Evolutionary conservation across 129 eudicot species (phyloP).

Genomic region (Arctium minus): DNA sequence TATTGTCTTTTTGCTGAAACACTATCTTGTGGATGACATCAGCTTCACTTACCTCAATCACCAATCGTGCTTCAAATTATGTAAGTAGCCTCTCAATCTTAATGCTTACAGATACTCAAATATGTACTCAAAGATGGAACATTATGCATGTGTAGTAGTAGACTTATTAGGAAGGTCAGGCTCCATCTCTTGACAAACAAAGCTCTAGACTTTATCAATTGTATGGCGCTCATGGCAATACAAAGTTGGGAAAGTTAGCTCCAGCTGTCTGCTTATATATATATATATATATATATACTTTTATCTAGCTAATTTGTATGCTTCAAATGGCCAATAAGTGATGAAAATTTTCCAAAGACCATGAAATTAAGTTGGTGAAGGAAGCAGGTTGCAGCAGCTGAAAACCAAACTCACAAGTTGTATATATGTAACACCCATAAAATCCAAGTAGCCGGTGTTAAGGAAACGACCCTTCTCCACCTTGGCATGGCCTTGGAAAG

Average conservation of each 20-base stretch:
- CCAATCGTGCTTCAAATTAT: conserved; percentile 32
- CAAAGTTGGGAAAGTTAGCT: conserved; percentile 48
- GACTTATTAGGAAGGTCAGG: conserved; percentile 67
- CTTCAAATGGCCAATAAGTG: conserved; percentile 57
- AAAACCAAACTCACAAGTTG: conserved; percentile 54
- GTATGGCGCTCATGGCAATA: conserved; percentile 76
- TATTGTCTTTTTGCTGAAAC: neutral
- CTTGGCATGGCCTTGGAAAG: too few relatives aligned
- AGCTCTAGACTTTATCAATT: conserved; percentile 43
- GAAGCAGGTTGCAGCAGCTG: conserved; percentile 77
- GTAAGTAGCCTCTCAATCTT: conserved; percentile 23
- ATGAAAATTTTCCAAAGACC: conserved; percentile 46
- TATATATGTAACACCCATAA: conserved; percentile 61
- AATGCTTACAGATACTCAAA: neutral
- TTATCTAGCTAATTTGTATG: conserved; percentile 70
- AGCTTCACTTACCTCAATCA: conserved; percentile 22
- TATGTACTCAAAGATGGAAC: conserved; percentile 47
- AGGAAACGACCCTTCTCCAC: too few relatives aligned
- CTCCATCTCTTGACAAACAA: conserved; percentile 34
- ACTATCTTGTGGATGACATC: conserved; percentile 31
- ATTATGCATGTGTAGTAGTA: conserved; percentile 78
- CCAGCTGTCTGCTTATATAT: too few relatives aligned
- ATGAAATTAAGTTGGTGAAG: conserved; percentile 67
- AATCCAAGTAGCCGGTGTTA: too few relatives aligned
- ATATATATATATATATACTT: too few relatives aligned